Evolutionary conservation across 495 filamentous ascomycete species (phyloP), one percentile per base, ranked within the genome.

Genomic region (Saxophila tyrrhenica): DNA sequence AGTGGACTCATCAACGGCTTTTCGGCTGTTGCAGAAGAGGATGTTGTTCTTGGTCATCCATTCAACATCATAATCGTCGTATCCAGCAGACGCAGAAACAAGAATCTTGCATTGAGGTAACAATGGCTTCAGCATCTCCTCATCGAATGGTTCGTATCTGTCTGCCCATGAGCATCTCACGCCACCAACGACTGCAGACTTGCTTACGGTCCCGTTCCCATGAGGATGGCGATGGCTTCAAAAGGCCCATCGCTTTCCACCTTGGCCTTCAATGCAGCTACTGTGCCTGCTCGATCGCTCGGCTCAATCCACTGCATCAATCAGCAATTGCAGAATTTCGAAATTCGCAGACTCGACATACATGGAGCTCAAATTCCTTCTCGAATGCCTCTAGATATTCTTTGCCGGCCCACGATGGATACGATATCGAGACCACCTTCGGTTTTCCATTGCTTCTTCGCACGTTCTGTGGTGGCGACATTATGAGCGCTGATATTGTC

Each of bases 1-100:
- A n/a, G 83, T 88, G 11, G 83, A 81, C 51, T 82, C 72, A 52
- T 85, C 78, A 23, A 87, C 84, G 0, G 82, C 83, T 25, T 74
- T 73, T 1, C 83, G 80, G 0, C 82, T 85, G 59, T 80, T 81
- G 10, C 84, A 83, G 2, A 87, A 57, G 10, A 11, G 25, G 38
- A 72, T 65, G 0, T 59, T 61, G 22, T 67, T 19, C 22, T 52
- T 39, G 8, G 68, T 62, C 54, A 71, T 54, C 64, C 64, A 69
- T 29, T 69, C 60, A 9, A 72, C 64, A 38, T 66, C 62, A 47
- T 71, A 68, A 52, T 72, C 65, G 54, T 73, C 66, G 56, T 64
- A 71, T 11, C 71, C 67, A 1, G 66, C 68, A 22, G 58, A 56
- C 15, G 65, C 64, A 17, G 68, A 69, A 11, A 53, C 44, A 23